Percentiles rank a stretch among this genome's conserved stretches.
Conservation (phyloP, 805 yeast species). For the Blastobotrys peoriensis region DNA sequence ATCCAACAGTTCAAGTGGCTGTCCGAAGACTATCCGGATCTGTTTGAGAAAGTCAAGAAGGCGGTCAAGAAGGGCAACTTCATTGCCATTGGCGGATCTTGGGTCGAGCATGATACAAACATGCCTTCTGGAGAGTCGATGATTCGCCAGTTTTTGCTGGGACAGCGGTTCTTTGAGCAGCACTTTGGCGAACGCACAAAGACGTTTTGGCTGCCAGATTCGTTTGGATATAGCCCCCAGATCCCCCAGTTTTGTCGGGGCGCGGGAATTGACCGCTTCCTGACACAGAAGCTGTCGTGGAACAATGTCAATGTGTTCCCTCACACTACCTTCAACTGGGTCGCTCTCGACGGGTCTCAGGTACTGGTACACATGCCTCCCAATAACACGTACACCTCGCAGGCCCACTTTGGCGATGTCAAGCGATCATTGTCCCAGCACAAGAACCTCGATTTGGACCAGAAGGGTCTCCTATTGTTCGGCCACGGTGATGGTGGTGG, state of each 20-base stretch:
- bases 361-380: constrained; percentile 98
- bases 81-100: constrained; percentile 90
- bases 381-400: constrained; percentile 89
- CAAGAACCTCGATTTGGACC: constrained; percentile 74
- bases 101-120: constrained; percentile 98
- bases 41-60: constrained; percentile 53
- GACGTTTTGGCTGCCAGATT: constrained; percentile 93
- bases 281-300: constrained; percentile 95
- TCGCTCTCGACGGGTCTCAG: constrained; percentile 89
- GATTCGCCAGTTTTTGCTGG: constrained; percentile 80
- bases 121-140: constrained; percentile 92
- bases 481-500: constrained; percentile 99
- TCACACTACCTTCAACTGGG: constrained; percentile 88
- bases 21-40: constrained; percentile 75
- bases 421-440: constrained; percentile 73
- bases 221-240: constrained; percentile 94
- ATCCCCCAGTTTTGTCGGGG: constrained; percentile 85
- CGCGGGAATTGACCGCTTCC: constrained; percentile 78
- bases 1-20: constrained; percentile 96
- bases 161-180: constrained; percentile 77
- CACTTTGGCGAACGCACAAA: constrained; percentile 73
- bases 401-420: constrained; percentile 90
- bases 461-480: constrained; percentile 71
- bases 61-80: constrained; percentile 69
- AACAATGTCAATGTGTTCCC: constrained; percentile 91